Percentiles rank a stretch among this genome's conserved stretches.
phyloP scores from a whole-genome alignment of 2,329 filamentous ascomycete species.

The Aspergillus awamori region DNA sequence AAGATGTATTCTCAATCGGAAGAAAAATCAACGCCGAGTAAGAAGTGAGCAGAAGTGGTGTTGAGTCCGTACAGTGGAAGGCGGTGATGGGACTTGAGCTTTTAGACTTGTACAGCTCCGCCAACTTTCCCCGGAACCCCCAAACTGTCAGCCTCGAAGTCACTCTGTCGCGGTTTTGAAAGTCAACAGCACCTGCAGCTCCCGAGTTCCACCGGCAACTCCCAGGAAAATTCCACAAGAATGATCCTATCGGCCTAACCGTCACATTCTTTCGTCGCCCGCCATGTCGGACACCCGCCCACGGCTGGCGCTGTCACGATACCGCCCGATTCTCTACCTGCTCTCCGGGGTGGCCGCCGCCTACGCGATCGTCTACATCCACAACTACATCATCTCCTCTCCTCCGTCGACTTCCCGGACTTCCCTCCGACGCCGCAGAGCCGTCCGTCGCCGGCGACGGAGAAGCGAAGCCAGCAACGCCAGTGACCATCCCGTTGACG shows the following conservation, averaged over 20 bases:
- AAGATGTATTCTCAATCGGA: too few species aligned
- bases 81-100: neutral
- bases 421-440: conserved; percentile 43
- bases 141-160: neutral
- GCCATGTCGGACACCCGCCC: conserved; percentile 38
- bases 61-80: neutral
- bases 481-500: conserved; percentile 19
- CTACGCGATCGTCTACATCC: conserved; percentile 46
- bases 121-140: neutral
- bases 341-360: conserved; percentile 46
- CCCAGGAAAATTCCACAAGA: conserved; percentile 5
- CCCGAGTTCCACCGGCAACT: neutral
- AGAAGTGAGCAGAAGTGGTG: neutral
- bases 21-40: too few species aligned
- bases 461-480: conserved; percentile 35
- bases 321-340: conserved; percentile 46
- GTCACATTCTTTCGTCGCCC: conserved; percentile 17
- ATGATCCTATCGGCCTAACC: conserved; percentile 22
- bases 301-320: conserved; percentile 39
- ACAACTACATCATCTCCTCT: conserved; percentile 31
- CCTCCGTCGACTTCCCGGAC: conserved; percentile 25
- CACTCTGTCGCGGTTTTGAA: neutral
- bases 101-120: neutral
- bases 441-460: conserved; percentile 40
- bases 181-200: neutral